Base-by-base conservation (phyloP, 805 yeast genomes). In the Gaillardinia entomophila region DNA sequence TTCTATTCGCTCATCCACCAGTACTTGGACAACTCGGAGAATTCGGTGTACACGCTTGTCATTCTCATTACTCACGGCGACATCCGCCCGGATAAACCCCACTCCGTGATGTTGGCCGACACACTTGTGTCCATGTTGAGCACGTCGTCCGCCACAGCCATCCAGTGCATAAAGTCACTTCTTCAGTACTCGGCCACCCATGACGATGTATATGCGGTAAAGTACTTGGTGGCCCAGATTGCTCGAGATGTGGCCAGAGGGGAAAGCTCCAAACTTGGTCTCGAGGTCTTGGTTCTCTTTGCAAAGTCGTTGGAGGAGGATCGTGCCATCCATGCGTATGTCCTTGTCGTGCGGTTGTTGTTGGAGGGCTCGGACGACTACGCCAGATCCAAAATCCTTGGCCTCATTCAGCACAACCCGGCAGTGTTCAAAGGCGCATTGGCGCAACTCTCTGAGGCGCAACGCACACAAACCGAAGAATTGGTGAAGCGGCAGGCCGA, bases 121-220 rank as follows among this genome's bases (percentile, higher is more conserved):
- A 44, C 49, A 3, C 49, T 66, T 23, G 20, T 62, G 3, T 38
- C 40, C 4, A 45, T 62, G 31, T 26, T 60, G 24, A 33, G 43
- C 3, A 40, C 41, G 5, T 33, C 55, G n/a, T 53, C 51, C 2
- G 27, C 57, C 6, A 52, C 58, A 19, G 60, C 60, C 10, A 38
- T 63, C 10, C 88, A 80, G 41, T 79, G 92, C 12, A 62, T 82
- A 31, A 79, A 71, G 43, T 65, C 79, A 0, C 57, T 85, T 27
- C 62, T 82, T 6, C 63, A 61, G 26, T 48, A 61, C 24, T 34
- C 58, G 23, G 34, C 51, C 3, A 51, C 48, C 5, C 42, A 44
- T 0, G 36, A 48, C 2, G 41, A 45, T 3, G 52, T 69, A 6
- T 54, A 60, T 4, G 51, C 73, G 1, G 57, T 79, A 24, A 65